phyloP scores from a whole-genome alignment of 306 rosid genomes.

The Mimosa pudica region DNA sequence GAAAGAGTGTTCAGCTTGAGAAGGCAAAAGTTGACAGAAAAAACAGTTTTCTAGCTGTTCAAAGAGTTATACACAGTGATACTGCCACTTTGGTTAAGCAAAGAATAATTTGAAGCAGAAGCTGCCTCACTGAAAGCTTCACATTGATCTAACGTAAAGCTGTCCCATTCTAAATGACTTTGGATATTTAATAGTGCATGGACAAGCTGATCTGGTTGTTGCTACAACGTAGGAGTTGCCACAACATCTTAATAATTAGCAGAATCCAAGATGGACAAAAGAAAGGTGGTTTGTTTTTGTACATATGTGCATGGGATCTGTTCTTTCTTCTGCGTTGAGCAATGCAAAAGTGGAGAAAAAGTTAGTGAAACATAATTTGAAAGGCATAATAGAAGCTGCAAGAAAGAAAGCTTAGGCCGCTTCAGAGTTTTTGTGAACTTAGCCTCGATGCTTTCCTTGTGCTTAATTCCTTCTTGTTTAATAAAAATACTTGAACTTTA shows the following conservation, averaged over 20 bases:
- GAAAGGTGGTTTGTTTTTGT: background rate
- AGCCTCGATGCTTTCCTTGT: background rate
- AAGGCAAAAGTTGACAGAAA: constrained; percentile 40
- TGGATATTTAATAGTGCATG: background rate
- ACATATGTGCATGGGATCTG: constrained; percentile 25
- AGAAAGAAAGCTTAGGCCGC: constrained; percentile 2
- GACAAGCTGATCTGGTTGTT: background rate
- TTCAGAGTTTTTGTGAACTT: background rate
- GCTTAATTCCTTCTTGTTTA: background rate
- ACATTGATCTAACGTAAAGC: constrained; percentile 40
- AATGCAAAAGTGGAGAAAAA: constrained; percentile 38
- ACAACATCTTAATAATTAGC: background rate
- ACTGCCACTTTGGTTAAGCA: constrained; percentile 49
- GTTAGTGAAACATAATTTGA: constrained; percentile 16
- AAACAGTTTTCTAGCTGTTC: background rate
- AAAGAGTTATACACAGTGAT: background rate
- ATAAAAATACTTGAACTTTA: no score
- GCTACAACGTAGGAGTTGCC: background rate
- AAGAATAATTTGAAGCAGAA: constrained; percentile 72
- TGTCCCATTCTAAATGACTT: constrained; percentile 7
- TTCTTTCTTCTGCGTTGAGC: constrained; percentile 55
- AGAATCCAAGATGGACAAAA: background rate
- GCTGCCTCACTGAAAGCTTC: constrained; percentile 51
- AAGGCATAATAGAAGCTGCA: background rate
- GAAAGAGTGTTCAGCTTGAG: constrained; percentile 43